Base-by-base conservation (phyloP, 176 grass and related monocot species). In the Rhipidocladum racemiflorum region DNA sequence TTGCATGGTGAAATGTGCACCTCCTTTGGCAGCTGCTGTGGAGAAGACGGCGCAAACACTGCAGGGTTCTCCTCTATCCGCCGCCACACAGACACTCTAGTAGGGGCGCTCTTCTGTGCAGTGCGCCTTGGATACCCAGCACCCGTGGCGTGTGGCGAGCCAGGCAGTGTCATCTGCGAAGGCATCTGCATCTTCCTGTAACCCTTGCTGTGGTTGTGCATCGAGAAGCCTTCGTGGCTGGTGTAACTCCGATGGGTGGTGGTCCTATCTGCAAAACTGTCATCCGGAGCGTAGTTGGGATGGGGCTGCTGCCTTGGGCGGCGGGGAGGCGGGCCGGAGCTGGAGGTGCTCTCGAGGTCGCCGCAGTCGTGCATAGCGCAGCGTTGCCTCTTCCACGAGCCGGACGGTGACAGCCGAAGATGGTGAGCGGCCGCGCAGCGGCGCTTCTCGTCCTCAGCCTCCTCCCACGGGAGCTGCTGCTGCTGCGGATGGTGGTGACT, bases 11-110 rank as follows among this genome's bases (percentile, higher is more conserved):
- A 89, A 83, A 87, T 73, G 23, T 87, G 88, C 53, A 87, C 82
- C 39, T 71, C 83, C 76, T 84, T 79, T n/a, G 45, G 69, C 44
- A 46, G 61, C 75, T 54, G 56, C 3, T 15, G 29, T 2, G 68
- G 40, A 81, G 95, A 74, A 93, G 91, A 75, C 5, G 81, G 53
- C 3, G 57, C 45, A 42, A 53, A 70, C 30, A 61, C 54, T 0
- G 85, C 42, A 21, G 91, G 85, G 36, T 88, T 90, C 75, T 95
- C 90, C 70, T 95, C 92, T 25, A 98, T 93, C 45, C 96, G 84
- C 59, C 88, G 88, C 96, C 96, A 98, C 18, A 95, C 96, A 84
- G 92, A 95, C 21, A 95, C 49, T 55, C 90, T 98, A 1, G 76
- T 74, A 32, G 90, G 80, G 32, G 88, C 79, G 1, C 50, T 70